A percentile compares a stretch with the other conserved stretches of the same genome.
phyloP scores from a whole-genome alignment of 148 eudicot genomes.

The Rhododendron simsii region DNA sequence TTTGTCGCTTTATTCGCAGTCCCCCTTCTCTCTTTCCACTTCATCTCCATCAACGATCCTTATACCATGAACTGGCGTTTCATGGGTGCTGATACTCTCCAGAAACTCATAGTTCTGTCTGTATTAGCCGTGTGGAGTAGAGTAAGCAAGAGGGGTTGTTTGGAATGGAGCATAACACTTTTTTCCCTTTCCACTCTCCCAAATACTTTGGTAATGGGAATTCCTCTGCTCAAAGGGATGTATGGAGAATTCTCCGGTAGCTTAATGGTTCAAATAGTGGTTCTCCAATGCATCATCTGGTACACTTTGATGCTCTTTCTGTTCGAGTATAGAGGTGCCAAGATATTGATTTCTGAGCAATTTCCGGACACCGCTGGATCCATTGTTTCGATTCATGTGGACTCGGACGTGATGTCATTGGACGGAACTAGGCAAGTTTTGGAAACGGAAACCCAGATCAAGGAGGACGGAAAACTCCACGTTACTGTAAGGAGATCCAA shows the following conservation, averaged over 20 bases:
- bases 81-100: conserved; percentile 84
- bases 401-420: conserved; percentile 75
- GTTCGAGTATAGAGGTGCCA: conserved; percentile 83
- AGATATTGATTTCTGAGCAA: conserved; percentile 78
- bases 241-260: conserved; percentile 79
- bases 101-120: conserved; percentile 54
- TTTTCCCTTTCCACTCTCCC: conserved; percentile 87
- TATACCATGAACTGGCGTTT: conserved; percentile 74
- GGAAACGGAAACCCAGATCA: conserved; percentile 72
- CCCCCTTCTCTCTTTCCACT: conserved; percentile 82
- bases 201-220: conserved; percentile 93
- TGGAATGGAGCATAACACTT: conserved; percentile 82
- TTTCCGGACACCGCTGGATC: conserved; percentile 82
- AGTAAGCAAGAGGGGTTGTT: conserved; percentile 49
- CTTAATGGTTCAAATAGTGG: conserved; percentile 90
- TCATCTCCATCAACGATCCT: conserved; percentile 74
- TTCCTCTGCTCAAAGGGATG: conserved; percentile 87
- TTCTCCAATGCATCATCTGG: conserved; percentile 88
- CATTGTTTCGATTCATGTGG: conserved; percentile 83
- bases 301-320: conserved; percentile 88
- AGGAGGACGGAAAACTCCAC: conserved; percentile 78
- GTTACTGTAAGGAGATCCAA: conserved; percentile 73
- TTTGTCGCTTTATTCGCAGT: conserved; percentile 88
- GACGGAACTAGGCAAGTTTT: conserved; percentile 56
- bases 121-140: conserved; percentile 49